Base-by-base conservation (phyloP, 768 basidiomycete genomes). In the Serendipita sp. region DNA sequence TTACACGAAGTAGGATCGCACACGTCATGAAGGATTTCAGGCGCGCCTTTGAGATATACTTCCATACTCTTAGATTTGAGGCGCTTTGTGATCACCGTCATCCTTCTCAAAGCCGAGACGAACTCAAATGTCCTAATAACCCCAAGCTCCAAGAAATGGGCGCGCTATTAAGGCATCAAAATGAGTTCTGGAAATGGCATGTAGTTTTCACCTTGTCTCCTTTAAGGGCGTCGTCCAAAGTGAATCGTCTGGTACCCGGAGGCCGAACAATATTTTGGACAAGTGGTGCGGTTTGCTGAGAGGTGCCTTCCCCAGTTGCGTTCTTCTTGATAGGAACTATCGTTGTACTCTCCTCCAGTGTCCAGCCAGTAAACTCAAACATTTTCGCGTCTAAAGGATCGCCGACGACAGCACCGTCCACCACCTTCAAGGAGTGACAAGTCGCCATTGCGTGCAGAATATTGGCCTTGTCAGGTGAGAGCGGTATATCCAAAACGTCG, bases 31-130 rank as follows among this genome's bases (percentile, higher is more conserved):
- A 99, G 98, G 65, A 97, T 91, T 74, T 99, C 96, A 0, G 96
- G 96, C 1, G 96, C 96, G n/a, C 96, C 96, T 72, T 99, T 99
- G 70, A 94, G 93, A 72, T 98, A 98, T 10, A 97, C 80, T 72
- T 99, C 96, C 92, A 99, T 97, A 73, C 89, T 91, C 63, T 75
- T 83, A 68, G 94, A 94, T 73, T 88, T 96, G 63, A 99, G 80
- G 63, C 91, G 81, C 74, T 97, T 99, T 70, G 97, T 95, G 63
- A 99, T 84, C 32, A 99, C 96, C 68, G 94, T 96, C 95, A 99
- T 99, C 63, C 96, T 78, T 32, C 96, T 82, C 23, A 98, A 79
- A 3, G 88, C 79, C 5, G 95, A 96, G 1, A 95, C 90, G 71
- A 99, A 99, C 71, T 99, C 96, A 70, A 95, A 99, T 2, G 88